phyloP scores from a whole-genome alignment of 441 rosid species.

The Macaranga tanarius region DNA sequence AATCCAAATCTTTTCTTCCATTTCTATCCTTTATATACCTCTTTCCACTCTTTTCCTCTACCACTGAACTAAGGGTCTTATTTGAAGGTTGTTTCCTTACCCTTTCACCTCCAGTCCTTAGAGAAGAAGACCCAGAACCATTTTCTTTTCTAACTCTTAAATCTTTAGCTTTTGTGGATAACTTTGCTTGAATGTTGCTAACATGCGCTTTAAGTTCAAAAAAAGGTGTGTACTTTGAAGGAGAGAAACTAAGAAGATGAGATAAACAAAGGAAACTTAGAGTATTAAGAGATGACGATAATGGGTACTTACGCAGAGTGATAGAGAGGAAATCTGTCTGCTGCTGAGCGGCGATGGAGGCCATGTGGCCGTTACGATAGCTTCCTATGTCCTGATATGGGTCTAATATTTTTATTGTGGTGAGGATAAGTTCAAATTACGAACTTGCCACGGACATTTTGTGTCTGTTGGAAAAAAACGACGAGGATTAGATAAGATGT shows the following conservation, averaged over 20 bases:
- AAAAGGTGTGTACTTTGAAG: slow-evolving; percentile 26
- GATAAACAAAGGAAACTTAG: slow-evolving; percentile 26
- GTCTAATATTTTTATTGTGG: neutral
- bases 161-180: slow-evolving; percentile 26
- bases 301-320: slow-evolving; percentile 32
- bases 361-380: slow-evolving; percentile 54
- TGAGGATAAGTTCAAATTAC: slow-evolving; percentile 8
- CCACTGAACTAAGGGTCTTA: slow-evolving; percentile 28
- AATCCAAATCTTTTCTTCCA: slow-evolving; percentile 17
- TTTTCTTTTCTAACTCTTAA: slow-evolving; percentile 19
- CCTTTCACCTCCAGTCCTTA: slow-evolving; percentile 21
- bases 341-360: slow-evolving; percentile 35
- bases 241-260: slow-evolving; percentile 22
- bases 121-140: slow-evolving; percentile 27
- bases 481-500: neutral
- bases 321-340: slow-evolving; percentile 28
- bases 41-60: slow-evolving; percentile 30
- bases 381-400: neutral
- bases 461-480: no score
- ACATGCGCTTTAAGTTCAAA: slow-evolving; percentile 13
- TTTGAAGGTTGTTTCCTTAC: slow-evolving; percentile 22
- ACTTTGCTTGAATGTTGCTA: slow-evolving; percentile 26
- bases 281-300: slow-evolving; percentile 24
- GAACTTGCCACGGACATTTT: neutral
- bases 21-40: slow-evolving; percentile 21